These are phyloP conservation scores for Starmera dryadoides DNA, from an alignment of 805 yeast genomes.

Conservation along the genomic window DNA sequence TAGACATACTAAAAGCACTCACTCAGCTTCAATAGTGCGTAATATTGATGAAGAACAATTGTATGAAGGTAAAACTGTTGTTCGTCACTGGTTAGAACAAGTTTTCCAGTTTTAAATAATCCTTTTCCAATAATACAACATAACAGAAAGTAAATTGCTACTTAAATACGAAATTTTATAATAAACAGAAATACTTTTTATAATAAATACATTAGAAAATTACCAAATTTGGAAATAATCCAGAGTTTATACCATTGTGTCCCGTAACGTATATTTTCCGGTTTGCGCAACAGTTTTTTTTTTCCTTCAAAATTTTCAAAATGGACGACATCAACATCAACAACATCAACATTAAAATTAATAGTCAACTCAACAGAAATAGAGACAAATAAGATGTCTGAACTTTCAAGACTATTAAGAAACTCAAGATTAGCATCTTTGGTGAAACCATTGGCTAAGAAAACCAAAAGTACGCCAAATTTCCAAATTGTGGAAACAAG, in stretches of 20 bases:
- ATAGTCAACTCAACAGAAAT: too few relatives aligned
- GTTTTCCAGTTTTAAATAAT: constrained; percentile 20
- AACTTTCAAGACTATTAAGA: constrained; percentile 20
- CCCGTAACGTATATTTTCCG: neutral
- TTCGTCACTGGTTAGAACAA: constrained; percentile 53
- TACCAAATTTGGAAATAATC: too few relatives aligned
- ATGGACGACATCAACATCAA: neutral
- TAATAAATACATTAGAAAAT: too few relatives aligned
- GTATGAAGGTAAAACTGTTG: constrained; percentile 63
- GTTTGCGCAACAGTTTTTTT: neutral
- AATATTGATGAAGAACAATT: constrained; percentile 43
- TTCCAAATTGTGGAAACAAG: constrained; percentile 71
- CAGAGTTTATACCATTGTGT: neutral
- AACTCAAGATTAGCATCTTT: constrained; percentile 27
- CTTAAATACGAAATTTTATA: too few relatives aligned
- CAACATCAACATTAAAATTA: too few relatives aligned
- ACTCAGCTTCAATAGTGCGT: constrained; percentile 77
- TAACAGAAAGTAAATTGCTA: too few relatives aligned
- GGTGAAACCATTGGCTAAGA: constrained; percentile 18
- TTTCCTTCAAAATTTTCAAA: neutral
- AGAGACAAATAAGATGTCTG: constrained; percentile 13
- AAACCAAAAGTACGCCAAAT: constrained; percentile 38
- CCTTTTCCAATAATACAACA: too few relatives aligned
- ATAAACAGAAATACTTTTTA: too few relatives aligned
- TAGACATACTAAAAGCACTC: constrained; percentile 58